Evolutionary conservation across 208 protist genomes (phyloP), one percentile per base, ranked within the genome.

Genomic region (Acanthamoeba culbertsoni): DNA sequence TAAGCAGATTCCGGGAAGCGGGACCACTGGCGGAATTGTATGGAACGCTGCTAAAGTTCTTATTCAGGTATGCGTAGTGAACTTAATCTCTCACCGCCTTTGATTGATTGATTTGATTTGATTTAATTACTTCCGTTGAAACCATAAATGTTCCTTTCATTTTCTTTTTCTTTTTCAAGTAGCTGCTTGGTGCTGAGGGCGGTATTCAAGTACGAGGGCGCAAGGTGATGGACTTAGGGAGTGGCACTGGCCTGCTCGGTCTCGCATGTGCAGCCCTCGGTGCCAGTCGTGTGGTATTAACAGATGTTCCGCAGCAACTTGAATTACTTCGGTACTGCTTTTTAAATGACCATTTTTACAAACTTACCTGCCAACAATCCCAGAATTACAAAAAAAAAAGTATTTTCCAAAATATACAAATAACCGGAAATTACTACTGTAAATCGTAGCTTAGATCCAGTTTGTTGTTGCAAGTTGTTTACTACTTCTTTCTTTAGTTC

Each of bases 21-120:
- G 75, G 18, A 86, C 75, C 28, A 86, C 75, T 0, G 75, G 75
- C n/a, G 75, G 75, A 6, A 86, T 57, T n/a, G 75, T 86, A 3
- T 86, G 75, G 75, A 57, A 86, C 75, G 42, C 45, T 26, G 75
- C 75, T 45, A 86, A 59, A 33, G 75, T 86, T 0, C 75, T 86
- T 18, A 37, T 59, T n/a, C 42, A 86, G 75, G 45, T 86, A 23
- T 33, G 16, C 37, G 20, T 33, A 8, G 28, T 14, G 6, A 7
- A 4, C n/a, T n/a, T n/a, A n/a, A n/a, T n/a, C n/a, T n/a, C n/a
- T n/a, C n/a, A n/a, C 6, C 31, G 3, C 53, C 18, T 23, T 16
- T 59, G 18, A 23, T 59, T 59, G 18, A 59, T 59, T 59, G n/a
- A n/a, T n/a, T n/a, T n/a, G n/a, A n/a, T n/a, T n/a, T n/a, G n/a